Base-by-base conservation (phyloP, 257 asterid genomes). In the Ligustrum vulgare region DNA sequence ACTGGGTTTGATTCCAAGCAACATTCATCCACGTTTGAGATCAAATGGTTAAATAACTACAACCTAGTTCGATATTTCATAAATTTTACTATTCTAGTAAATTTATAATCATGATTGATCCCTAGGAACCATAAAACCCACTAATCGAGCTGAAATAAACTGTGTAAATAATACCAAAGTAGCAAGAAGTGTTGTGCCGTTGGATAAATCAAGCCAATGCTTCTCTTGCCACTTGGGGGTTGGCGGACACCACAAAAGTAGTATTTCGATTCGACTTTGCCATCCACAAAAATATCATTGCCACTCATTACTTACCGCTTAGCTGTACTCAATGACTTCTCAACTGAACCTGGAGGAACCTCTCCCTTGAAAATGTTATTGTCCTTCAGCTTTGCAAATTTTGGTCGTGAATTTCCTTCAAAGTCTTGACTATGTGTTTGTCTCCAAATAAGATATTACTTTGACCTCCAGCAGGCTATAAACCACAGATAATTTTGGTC, bases 381-480 rank as follows among this genome's bases (percentile, higher is more conserved):
- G 66, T 97, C 97, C 3, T 96, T 90, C 76, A 90, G 83, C 87
- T 94, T 97, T 0, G 93, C 91, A 76, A 89, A 87, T 78, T 94
- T 83, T 92, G 98, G 89, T 89, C 63, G 72, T 92, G 97, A 58
- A 92, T 87, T 77, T 91, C 92, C 85, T 87, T 90, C 0, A 88
- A 41, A 18, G 91, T 79, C 79, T 84, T 89, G 58, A 86, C 88
- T 70, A 72, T 89, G 0, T n/a, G 91, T 45, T 90, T 92, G 8
- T 90, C 97, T 5, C 97, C 96, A 66, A 89, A 93, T 68, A 87
- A 39, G 54, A 93, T 93, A 79, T 84, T 93, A 73, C 97, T 93
- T 62, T 90, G 98, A 66, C 96, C 98, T 63, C 97, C 98, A 25
- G 98, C 96, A 67, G 97, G 97, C 98, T 93, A 84, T 70, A 82